Evolutionary conservation across 768 basidiomycete species (phyloP), one percentile per base, ranked within the genome.

Genomic region (Podaxis sp.): DNA sequence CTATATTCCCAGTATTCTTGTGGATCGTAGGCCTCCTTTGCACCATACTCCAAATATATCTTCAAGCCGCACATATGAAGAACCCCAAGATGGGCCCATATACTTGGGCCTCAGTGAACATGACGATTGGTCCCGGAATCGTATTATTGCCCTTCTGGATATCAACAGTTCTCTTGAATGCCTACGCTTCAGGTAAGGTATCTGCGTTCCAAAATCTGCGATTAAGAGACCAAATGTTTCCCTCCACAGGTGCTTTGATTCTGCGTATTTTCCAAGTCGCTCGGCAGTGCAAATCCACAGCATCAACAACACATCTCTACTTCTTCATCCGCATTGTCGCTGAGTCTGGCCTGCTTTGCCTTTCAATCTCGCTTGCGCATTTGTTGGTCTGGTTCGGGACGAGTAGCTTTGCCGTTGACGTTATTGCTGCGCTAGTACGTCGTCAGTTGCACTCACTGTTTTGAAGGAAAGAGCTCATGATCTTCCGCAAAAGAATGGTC

Each of bases 1-100:
- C 19, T 2, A 43, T 43, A 8, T 27, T 56, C 22, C 55, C 55
- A 2, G 9, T 56, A 3, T 43, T 56, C 43, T n/a, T 56, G 24
- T 56, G 55, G 55, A 4, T 56, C 4, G 40, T 6, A 2, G 55
- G 22, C 25, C 24, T 56, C 6, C 19, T 56, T 15, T 56, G 55
- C 38, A 43, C 55, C 17, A 36, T 56, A 22, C 40, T 56, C n/a
- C 55, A 56, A 36, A 41, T 56, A 1, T 56, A 56, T n/a, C 55
- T 56, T 17, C 55, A 56, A 43, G 40, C 19, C 1, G 55, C 40
- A 4, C 55, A 56, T 27, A 40, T 46, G 13, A 41, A 25, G 22
- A 56, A 56, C 15, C 55, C 55, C 4, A 43, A n/a, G 3, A 56
- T 56, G 6, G 55, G 55, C 11, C 55, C 55, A 8, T 56, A 56